A percentile compares a stretch with the other conserved stretches of the same genome.
Evolutionary conservation across 441 rosid species (phyloP).

Genomic region (Eutrema salsugineum): DNA sequence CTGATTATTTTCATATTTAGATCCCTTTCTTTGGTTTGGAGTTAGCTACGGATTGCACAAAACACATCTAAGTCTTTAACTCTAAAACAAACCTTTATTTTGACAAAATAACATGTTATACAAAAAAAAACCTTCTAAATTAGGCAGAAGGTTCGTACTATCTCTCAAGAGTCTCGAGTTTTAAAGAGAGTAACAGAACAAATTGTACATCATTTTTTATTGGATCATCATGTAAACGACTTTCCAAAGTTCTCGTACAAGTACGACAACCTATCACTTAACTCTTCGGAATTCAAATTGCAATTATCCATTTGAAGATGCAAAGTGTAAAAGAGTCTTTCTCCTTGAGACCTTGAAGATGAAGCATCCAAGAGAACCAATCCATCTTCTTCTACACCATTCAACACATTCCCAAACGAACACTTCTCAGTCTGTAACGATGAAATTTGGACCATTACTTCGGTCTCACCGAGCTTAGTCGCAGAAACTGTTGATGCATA

Average conservation of each 20-base stretch:
- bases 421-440: background rate
- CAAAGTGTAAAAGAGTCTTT: constrained; percentile 15
- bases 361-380: constrained; percentile 23
- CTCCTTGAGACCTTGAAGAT: constrained; percentile 22
- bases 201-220: background rate
- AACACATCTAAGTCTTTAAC: background rate
- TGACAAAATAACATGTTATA: background rate
- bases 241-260: constrained; percentile 14
- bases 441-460: constrained; percentile 17
- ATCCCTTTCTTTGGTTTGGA: too few relatives aligned
- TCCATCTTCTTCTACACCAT: constrained; percentile 22
- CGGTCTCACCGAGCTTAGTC: constrained; percentile 8
- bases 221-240: background rate
- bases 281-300: constrained; percentile 3
- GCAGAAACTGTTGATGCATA: constrained; percentile 5
- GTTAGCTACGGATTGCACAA: background rate
- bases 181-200: background rate
- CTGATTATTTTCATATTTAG: too few relatives aligned
- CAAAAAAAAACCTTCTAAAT: background rate
- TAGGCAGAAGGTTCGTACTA: background rate
- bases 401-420: constrained; percentile 11
- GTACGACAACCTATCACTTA: constrained; percentile 1
- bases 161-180: background rate
- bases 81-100: background rate
- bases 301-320: background rate